A percentile compares a stretch with the other conserved stretches of the same genome.
Conservation (phyloP, 1,139 yeast species). For the Blastobotrys serpentis region DNA sequence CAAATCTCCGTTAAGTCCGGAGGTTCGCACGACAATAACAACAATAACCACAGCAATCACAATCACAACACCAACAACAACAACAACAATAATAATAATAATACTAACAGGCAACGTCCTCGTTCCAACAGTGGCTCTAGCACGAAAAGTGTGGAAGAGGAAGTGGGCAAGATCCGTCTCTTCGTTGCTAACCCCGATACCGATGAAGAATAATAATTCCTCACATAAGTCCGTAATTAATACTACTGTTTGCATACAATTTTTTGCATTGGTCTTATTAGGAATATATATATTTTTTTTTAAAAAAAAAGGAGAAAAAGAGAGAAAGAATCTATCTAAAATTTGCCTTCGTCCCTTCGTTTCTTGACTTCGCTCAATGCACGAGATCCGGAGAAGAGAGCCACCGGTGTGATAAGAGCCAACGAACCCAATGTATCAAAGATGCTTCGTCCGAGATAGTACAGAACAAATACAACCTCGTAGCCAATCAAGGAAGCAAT, state of each 20-base stretch:
- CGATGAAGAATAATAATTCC: slow-evolving; percentile 30
- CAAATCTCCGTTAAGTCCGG: slow-evolving; percentile 12
- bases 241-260: too few relatives aligned
- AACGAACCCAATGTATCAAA: slow-evolving; percentile 63
- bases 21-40: slow-evolving; percentile 9
- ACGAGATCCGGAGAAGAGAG: slow-evolving; percentile 67
- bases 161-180: slow-evolving; percentile 46
- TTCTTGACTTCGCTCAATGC: slow-evolving; percentile 44
- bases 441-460: slow-evolving; percentile 69
- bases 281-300: too few relatives aligned
- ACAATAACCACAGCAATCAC: too few relatives aligned
- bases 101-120: slow-evolving; percentile 14
- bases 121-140: slow-evolving; percentile 28
- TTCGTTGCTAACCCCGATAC: slow-evolving; percentile 73
- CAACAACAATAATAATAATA: slow-evolving; percentile 8
- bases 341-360: slow-evolving; percentile 25
- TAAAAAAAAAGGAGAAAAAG: neutral
- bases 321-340: slow-evolving; percentile 5
- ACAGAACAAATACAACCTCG: slow-evolving; percentile 63
- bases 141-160: slow-evolving; percentile 42
- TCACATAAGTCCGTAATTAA: too few relatives aligned
- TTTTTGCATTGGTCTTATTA: slow-evolving; percentile 9
- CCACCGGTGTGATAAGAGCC: slow-evolving; percentile 53
- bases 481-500: slow-evolving; percentile 54
- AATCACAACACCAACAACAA: slow-evolving; percentile 5